Evolutionary conservation across 2,329 filamentous ascomycete species (phyloP).

Genomic region (Cordyceps javanica): DNA sequence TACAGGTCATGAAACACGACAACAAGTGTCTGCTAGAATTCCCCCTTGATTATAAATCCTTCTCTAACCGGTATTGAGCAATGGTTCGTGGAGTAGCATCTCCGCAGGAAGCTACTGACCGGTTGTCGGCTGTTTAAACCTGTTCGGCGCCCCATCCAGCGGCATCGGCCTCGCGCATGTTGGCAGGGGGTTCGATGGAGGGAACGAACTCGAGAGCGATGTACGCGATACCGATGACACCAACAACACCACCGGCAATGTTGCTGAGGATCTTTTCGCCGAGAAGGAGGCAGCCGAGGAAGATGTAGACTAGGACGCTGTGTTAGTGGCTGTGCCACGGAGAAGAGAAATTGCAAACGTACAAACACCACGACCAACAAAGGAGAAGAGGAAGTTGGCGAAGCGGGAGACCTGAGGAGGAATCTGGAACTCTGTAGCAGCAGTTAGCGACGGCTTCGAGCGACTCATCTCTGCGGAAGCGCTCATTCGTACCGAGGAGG

Average conservation of each 20-base stretch:
- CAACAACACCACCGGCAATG: slow-evolving; percentile 73
- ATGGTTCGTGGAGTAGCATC: background rate
- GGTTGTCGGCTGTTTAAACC: slow-evolving; percentile 42
- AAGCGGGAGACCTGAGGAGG: slow-evolving; percentile 89
- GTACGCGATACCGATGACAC: slow-evolving; percentile 73
- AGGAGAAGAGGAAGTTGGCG: slow-evolving; percentile 96
- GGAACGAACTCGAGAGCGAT: slow-evolving; percentile 68
- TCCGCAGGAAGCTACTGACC: background rate
- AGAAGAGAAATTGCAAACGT: slow-evolving; percentile 39
- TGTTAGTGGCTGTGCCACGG: slow-evolving; percentile 7
- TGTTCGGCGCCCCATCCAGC: slow-evolving; percentile 72
- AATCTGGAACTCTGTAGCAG: slow-evolving; percentile 73
- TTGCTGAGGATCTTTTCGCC: slow-evolving; percentile 60
- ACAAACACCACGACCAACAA: slow-evolving; percentile 93
- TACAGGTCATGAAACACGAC: background rate
- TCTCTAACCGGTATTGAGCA: background rate
- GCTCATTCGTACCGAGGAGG: slow-evolving; percentile 46
- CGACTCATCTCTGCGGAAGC: too few species aligned
- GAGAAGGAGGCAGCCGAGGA: slow-evolving; percentile 81
- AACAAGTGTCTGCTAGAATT: background rate
- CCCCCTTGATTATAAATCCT: background rate
- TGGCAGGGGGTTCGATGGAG: slow-evolving; percentile 71
- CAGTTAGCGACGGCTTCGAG: slow-evolving; percentile 18
- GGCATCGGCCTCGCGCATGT: slow-evolving; percentile 70
- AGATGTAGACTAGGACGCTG: slow-evolving; percentile 74